Percentiles rank a stretch among this genome's conserved stretches.
These are phyloP conservation scores for Scheffersomyces titani DNA, from an alignment of 1,139 yeast species.

Conservation along the genomic window DNA sequence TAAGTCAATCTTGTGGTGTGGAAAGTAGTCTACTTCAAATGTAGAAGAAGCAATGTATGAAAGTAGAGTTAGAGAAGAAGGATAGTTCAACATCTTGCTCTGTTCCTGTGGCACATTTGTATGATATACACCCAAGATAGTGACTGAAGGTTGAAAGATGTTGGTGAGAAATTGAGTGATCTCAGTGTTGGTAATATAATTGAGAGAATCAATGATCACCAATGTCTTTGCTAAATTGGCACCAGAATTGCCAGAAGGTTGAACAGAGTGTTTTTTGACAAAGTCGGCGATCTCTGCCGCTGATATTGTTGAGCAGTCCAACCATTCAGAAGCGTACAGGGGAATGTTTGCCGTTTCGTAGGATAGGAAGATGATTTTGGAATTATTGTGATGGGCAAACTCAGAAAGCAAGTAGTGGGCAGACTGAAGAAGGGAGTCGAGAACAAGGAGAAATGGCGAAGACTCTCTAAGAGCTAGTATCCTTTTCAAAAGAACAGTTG, in stretches of 20 bases:
- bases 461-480: conserved; percentile 67
- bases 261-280: conserved; percentile 21
- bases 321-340: conserved; percentile 44
- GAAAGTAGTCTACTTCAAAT: conserved; percentile 55
- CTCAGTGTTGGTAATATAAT: conserved; percentile 51
- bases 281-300: conserved; percentile 22
- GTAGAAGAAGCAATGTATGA: conserved; percentile 73
- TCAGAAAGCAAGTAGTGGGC: conserved; percentile 58
- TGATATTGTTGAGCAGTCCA: conserved; percentile 43
- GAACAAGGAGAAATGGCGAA: conserved; percentile 68
- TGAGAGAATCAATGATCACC: conserved; percentile 68
- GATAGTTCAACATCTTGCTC: conserved; percentile 41
- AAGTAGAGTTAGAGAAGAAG: conserved; percentile 51
- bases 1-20: conserved; percentile 33
- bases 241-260: neutral
- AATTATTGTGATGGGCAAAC: conserved; percentile 39
- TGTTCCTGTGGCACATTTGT: conserved; percentile 41
- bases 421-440: conserved; percentile 74
- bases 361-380: conserved; percentile 52
- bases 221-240: conserved; percentile 25
- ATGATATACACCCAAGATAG: conserved; percentile 66
- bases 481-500: conserved; percentile 61
- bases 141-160: conserved; percentile 53
- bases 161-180: conserved; percentile 56
- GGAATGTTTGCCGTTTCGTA: conserved; percentile 64